Base-by-base conservation (phyloP, 495 filamentous ascomycete species). In the Bathelium albidoporum region DNA sequence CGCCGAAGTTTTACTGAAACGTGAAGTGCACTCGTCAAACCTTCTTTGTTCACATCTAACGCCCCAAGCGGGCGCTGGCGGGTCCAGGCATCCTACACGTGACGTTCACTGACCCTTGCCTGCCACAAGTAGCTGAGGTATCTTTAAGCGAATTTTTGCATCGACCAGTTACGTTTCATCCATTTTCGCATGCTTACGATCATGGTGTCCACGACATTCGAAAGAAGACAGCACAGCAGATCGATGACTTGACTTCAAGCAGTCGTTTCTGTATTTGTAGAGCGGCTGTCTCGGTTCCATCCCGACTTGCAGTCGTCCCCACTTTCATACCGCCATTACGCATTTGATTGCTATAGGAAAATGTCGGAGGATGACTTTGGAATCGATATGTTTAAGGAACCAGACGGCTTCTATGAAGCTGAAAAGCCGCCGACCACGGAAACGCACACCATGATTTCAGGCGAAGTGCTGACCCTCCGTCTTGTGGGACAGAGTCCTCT, bases 401-500 rank as follows among this genome's bases (percentile, higher is more conserved):
- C 92, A 9, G 79, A 82, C 36, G 87, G 83, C 70, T 96, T 83
- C 78, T 92, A 87, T 71, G 82, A 83, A 14, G 83, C 89, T 0
- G 82, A 88, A 62, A 84, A 85, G 53, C 80, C 83, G 22, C 82
- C 87, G 22, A 90, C 88, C 12, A 83, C 80, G 62, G 83, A 85
- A 61, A 79, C 82, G 43, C 84, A 95, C 78, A 81, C 78, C 26
- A 82, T 91, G 72, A 77, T 83, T 44, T 85, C 81, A 10, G 88
- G 87, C 34, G 75, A 83, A 63, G 79, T 76, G 2, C 79, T 96
- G 61, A 82, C 78, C 63, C 82, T 97, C 64, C 84, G 87, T 68
- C 84, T 97, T 5, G 90, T 97, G 41, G 93, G 93, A 58, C 86
- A 90, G 74, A 92, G 88, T 79, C 90, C 93, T 11, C 81, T 95